Evolutionary conservation across 306 rosid species (phyloP).

Genomic region (Prunus salicina): DNA sequence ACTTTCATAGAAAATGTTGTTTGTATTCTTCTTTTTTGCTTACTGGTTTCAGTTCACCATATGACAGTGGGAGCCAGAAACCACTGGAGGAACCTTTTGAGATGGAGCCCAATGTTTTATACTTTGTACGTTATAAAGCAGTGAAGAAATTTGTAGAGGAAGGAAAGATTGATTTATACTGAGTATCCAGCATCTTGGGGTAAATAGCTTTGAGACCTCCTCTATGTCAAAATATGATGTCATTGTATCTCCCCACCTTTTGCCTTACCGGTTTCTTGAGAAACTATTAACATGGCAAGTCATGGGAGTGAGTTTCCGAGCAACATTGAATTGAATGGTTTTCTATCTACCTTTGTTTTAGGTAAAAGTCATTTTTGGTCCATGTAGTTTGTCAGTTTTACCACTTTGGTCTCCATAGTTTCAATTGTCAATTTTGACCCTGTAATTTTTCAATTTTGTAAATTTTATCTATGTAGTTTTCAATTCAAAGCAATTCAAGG

Average conservation of each 20-base stretch:
- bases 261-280: neutral
- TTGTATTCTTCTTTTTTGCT: constrained; percentile 5
- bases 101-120: constrained; percentile 54
- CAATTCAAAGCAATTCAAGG: no score
- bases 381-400: no score
- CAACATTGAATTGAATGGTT: neutral
- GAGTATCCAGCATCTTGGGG: neutral
- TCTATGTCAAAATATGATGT: neutral
- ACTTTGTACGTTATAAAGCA: constrained; percentile 84
- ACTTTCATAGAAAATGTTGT: neutral
- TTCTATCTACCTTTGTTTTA: no score
- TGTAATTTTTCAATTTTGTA: no score
- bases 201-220: neutral
- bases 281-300: neutral
- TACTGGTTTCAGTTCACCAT: neutral
- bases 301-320: neutral
- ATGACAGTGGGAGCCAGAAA: constrained; percentile 30
- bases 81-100: constrained; percentile 45
- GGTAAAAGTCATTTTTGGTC: no score
- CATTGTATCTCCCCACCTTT: neutral
- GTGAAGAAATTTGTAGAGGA: constrained; percentile 76
- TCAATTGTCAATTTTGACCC: no score
- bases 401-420: no score
- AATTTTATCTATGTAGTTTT: no score
- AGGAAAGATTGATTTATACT: constrained; percentile 63